These are phyloP conservation scores for Xylaria palmicola DNA, from an alignment of 495 filamentous ascomycete genomes.

Conservation along the genomic window DNA sequence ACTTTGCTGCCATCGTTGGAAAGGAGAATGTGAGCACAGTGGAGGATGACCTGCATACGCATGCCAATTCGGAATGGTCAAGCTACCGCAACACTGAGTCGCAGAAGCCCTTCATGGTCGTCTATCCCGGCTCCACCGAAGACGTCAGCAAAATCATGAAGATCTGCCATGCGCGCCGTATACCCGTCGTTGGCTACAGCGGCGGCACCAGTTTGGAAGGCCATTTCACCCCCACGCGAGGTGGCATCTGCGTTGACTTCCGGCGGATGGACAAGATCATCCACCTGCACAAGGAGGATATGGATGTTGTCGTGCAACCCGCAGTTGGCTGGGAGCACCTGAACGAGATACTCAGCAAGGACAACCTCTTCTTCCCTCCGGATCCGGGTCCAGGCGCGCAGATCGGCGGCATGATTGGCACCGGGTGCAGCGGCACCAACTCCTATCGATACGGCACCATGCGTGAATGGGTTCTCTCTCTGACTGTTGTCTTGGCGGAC, in stretches of 20 bases:
- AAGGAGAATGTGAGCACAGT: constrained; percentile 79
- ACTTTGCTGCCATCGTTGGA: constrained; percentile 83
- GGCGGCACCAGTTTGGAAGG: constrained; percentile 81
- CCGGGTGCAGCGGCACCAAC: constrained; percentile 91
- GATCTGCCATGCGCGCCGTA: constrained; percentile 65
- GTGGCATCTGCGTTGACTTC: constrained; percentile 79
- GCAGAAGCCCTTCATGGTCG: constrained; percentile 57
- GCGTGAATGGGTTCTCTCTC: constrained; percentile 89
- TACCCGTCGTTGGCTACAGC: constrained; percentile 74
- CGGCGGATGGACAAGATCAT: constrained; percentile 72
- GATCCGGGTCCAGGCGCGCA: constrained; percentile 80
- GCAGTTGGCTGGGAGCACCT: constrained; percentile 77
- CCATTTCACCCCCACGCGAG: constrained; percentile 71
- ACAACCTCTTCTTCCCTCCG: constrained; percentile 78
- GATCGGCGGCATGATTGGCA: constrained; percentile 96
- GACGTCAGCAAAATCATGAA: constrained; percentile 74
- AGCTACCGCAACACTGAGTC: constrained; percentile 60
- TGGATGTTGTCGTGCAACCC: constrained; percentile 81
- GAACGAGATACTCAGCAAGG: constrained; percentile 66
- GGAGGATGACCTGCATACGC: constrained; percentile 61
- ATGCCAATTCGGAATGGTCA: constrained; percentile 87
- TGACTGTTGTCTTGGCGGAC: constrained; percentile 92
- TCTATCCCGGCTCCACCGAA: constrained; percentile 64
- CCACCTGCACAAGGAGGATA: constrained; percentile 65
- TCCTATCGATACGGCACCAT: constrained; percentile 93